phyloP scores from a whole-genome alignment of 352 stramenopile genomes.

The Pythium aquatile region DNA sequence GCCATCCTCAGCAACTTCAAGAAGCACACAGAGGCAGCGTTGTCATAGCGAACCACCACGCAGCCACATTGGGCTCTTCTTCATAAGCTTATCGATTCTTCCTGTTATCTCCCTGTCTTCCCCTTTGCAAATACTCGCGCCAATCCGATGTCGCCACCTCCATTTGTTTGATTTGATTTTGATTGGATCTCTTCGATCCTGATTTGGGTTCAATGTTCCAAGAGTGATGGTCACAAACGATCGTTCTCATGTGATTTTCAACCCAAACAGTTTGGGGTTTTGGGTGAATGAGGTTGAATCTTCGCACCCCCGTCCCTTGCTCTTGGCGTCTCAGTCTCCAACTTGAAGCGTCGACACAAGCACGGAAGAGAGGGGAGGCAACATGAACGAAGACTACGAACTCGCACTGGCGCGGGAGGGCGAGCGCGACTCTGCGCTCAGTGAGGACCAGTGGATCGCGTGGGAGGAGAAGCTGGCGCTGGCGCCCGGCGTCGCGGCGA shows the following conservation, averaged over 20 bases:
- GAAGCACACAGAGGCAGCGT: conserved; percentile 14
- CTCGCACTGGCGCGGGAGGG: conserved; percentile 17
- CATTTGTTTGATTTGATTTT: background rate
- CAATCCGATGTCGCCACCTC: background rate
- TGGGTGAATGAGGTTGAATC: background rate
- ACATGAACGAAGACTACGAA: conserved; percentile 19
- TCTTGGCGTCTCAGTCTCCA: background rate
- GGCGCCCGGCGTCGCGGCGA: conserved; percentile 21
- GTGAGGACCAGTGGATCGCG: conserved; percentile 24
- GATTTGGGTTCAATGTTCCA: too few relatives aligned
- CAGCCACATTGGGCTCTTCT: too few relatives aligned
- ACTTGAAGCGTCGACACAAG: background rate
- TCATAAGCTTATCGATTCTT: too few relatives aligned
- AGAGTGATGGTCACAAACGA: too few relatives aligned
- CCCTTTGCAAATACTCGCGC: background rate
- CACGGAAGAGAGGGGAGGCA: background rate
- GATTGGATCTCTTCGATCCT: background rate
- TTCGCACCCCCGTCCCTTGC: background rate
- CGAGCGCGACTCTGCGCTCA: background rate
- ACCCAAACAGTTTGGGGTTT: background rate
- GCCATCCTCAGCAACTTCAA: conserved; percentile 25
- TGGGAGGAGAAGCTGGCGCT: conserved; percentile 30
- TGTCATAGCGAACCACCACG: background rate
- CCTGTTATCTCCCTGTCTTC: too few relatives aligned
- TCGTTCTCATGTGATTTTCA: background rate